A percentile compares a stretch with the other conserved stretches of the same genome.
Evolutionary conservation across 371 early-diverging fungal genomes (phyloP).

Genomic region (Mucor racemosus): DNA sequence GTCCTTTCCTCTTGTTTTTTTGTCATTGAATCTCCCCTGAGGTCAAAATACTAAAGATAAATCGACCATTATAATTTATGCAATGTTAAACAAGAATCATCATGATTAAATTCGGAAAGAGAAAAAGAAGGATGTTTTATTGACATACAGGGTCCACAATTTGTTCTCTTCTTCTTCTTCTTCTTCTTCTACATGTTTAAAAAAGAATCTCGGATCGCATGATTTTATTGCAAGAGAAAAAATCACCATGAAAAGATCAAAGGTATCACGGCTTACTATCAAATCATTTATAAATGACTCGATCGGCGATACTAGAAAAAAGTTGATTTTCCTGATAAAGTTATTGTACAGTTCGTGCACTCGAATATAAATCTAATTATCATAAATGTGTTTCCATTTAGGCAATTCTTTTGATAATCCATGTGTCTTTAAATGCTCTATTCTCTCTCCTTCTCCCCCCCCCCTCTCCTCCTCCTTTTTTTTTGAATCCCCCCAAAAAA

Average conservation of each 20-base stretch:
- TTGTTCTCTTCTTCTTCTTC: neutral
- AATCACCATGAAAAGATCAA: neutral
- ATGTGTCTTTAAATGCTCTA: neutral
- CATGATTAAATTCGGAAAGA: neutral
- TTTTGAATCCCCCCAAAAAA: neutral
- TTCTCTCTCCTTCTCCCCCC: neutral
- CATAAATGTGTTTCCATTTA: neutral
- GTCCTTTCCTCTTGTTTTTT: neutral
- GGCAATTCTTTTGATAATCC: neutral
- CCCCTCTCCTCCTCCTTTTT: neutral
- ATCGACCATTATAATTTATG: neutral
- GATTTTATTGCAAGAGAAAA: neutral
- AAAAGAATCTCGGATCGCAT: neutral
- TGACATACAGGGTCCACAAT: neutral
- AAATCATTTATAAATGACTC: neutral
- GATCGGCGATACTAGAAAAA: conserved; percentile 4
- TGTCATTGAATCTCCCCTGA: neutral
- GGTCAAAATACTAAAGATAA: neutral
- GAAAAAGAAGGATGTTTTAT: neutral
- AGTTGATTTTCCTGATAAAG: conserved; percentile 4
- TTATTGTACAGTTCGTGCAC: neutral
- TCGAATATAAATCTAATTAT: neutral
- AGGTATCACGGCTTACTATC: neutral
- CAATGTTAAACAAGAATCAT: neutral
- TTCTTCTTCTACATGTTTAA: neutral